Conservation (phyloP, 148 eudicot genomes). For the Agrostemma githago region DNA sequence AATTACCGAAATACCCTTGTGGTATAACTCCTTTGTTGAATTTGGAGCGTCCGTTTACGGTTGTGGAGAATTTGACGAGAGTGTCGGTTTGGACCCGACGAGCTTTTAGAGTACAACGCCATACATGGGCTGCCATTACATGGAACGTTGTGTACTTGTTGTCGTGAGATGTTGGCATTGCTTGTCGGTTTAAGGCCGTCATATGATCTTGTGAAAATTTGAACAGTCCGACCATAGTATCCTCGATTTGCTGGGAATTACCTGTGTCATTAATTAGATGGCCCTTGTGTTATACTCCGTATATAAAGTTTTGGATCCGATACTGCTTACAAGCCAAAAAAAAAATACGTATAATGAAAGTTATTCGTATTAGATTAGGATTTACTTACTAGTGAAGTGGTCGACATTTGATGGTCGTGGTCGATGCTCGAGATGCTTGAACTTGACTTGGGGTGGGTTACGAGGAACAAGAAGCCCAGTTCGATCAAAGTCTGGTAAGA, state of each 20-base stretch:
- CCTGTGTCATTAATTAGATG: too few species aligned
- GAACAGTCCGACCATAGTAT: conserved; percentile 6
- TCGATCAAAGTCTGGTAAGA: conserved; percentile 26
- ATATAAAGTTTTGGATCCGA: too few species aligned
- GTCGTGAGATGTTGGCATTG: conserved; percentile 17
- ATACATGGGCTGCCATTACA: conserved; percentile 33
- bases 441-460: conserved; percentile 28
- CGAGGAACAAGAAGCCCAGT: conserved; percentile 15
- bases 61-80: conserved; percentile 23
- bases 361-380: too few species aligned
- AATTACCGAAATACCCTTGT: conserved; percentile 31
- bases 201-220: conserved; percentile 24
- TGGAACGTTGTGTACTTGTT: conserved; percentile 19
- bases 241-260: neutral
- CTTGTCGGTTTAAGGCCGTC: conserved; percentile 11
- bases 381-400: too few species aligned
- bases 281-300: too few species aligned
- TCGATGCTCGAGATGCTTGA: conserved; percentile 27
- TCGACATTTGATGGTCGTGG: too few species aligned
- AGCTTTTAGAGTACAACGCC: conserved; percentile 28
- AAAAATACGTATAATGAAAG: too few species aligned
- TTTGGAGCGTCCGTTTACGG: conserved; percentile 28
- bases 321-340: too few species aligned
- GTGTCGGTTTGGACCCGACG: conserved; percentile 18
- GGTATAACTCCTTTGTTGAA: conserved; percentile 19